Conservation (phyloP, 129 eudicot species). For the Helianthus tuberosus region DNA sequence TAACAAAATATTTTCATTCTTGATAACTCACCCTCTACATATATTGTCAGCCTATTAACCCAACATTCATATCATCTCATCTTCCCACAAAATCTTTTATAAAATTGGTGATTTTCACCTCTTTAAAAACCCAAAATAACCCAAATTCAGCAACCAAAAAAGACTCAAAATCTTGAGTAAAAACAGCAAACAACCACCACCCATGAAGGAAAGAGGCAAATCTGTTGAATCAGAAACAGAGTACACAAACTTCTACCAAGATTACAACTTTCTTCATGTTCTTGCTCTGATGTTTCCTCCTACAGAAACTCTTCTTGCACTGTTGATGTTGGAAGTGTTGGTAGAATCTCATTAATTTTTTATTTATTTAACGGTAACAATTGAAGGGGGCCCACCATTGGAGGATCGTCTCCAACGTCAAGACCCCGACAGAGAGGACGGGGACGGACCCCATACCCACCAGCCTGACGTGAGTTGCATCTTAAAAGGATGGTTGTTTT, state of each 20-base stretch:
- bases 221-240: slow-evolving; percentile 50
- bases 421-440: no score
- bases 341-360: slow-evolving; percentile 88
- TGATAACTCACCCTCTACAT: slow-evolving; percentile 38
- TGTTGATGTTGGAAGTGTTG: slow-evolving; percentile 68
- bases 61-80: slow-evolving; percentile 23
- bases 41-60: slow-evolving; percentile 39
- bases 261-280: slow-evolving; percentile 73
- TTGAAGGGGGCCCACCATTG: no score
- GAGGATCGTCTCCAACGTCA: no score
- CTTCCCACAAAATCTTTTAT: neutral
- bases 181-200: neutral
- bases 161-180: neutral
- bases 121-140: neutral
- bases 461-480: no score
- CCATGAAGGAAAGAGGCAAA: slow-evolving; percentile 86
- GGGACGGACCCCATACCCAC: no score
- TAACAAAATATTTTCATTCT: no score
- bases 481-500: no score
- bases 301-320: slow-evolving; percentile 70
- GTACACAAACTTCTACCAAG: slow-evolving; percentile 31
- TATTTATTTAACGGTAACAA: no score
- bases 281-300: slow-evolving; percentile 83
- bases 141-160: neutral
- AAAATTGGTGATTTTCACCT: no score